These are phyloP conservation scores for Pythium plurisporium DNA, from an alignment of 352 stramenopile species.

Conservation along the genomic window DNA sequence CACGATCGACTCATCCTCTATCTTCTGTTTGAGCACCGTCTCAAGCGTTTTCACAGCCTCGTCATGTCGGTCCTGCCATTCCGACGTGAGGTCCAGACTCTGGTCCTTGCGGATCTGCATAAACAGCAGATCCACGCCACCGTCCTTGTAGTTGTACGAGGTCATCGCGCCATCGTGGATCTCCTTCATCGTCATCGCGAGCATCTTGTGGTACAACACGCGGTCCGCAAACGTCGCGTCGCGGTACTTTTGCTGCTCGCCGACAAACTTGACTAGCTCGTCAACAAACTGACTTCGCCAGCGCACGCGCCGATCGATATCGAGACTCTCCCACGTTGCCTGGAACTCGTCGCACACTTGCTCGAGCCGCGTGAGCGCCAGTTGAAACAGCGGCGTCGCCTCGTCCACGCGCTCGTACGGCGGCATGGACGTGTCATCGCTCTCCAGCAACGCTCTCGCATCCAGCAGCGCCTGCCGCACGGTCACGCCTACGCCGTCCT, in stretches of 20 bases:
- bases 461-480: background rate
- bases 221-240: background rate
- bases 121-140: background rate
- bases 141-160: slow-evolving; percentile 2
- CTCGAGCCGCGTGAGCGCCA: background rate
- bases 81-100: background rate
- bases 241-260: background rate
- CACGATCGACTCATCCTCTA: too few relatives aligned
- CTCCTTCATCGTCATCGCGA: background rate
- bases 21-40: background rate
- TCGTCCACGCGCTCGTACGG: background rate
- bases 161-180: background rate
- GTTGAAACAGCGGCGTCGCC: background rate
- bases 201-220: slow-evolving; percentile 10
- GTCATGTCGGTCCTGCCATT: background rate
- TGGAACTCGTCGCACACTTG: background rate
- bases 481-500: background rate
- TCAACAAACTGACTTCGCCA: background rate
- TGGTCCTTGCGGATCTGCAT: background rate
- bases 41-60: background rate
- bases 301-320: too few relatives aligned
- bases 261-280: slow-evolving; percentile 7
- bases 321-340: too few relatives aligned
- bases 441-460: too few relatives aligned
- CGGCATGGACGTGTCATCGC: too few relatives aligned